These are phyloP conservation scores for Halenospora varia DNA, from an alignment of 495 filamentous ascomycete species.

Conservation along the genomic window DNA sequence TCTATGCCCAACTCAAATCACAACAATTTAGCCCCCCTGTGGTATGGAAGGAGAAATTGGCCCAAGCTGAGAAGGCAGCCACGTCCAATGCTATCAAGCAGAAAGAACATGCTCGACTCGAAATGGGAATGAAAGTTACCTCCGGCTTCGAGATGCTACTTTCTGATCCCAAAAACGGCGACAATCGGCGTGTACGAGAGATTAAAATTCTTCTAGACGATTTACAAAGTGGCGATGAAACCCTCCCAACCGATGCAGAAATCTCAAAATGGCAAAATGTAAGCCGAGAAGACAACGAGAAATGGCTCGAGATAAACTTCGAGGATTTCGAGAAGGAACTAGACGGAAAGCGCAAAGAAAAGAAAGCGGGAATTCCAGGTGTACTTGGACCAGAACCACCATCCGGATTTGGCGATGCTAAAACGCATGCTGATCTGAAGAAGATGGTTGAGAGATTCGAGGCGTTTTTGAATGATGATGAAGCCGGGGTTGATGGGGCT, in stretches of 20 bases:
- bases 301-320: constrained; percentile 92
- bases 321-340: constrained; percentile 83
- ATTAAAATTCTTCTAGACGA: constrained; percentile 73
- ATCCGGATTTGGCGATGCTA: constrained; percentile 68
- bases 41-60: constrained; percentile 48
- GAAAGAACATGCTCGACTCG: constrained; percentile 43
- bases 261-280: constrained; percentile 63
- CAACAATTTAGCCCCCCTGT: constrained; percentile 74
- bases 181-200: constrained; percentile 64
- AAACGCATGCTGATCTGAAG: constrained; percentile 75
- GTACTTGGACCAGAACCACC: constrained; percentile 16
- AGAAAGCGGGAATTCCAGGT: constrained; percentile 18
- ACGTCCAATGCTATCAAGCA: constrained; percentile 24
- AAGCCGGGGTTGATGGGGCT: constrained; percentile 72
- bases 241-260: constrained; percentile 68
- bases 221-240: constrained; percentile 38
- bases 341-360: constrained; percentile 41
- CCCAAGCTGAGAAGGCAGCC: constrained; percentile 6
- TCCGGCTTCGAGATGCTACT: constrained; percentile 91
- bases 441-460: constrained; percentile 91
- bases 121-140: constrained; percentile 84
- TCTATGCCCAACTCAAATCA: constrained; percentile 88
- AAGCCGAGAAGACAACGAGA: constrained; percentile 68
- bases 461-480: constrained; percentile 86
- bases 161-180: constrained; percentile 55